Evolutionary conservation across 2,329 filamentous ascomycete species (phyloP), one percentile per base, ranked within the genome.

Genomic region (Hawksworthiomyces lignivorus): DNA sequence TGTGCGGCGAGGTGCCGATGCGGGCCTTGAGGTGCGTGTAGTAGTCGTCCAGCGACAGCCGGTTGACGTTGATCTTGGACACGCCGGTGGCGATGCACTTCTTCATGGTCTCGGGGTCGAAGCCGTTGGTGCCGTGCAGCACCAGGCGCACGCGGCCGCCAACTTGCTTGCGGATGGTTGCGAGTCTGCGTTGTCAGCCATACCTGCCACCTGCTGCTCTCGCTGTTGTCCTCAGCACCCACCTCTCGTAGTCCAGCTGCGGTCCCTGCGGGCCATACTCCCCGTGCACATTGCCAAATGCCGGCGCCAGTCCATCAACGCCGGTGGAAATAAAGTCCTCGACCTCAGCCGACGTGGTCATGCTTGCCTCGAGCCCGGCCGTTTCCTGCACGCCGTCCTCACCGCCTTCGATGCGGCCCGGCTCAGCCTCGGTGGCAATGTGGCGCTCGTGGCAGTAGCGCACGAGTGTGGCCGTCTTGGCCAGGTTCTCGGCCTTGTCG

Each of bases 381-480:
- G 77, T 80, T 51, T 83, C 78, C 19, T 69, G 68, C 3, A 83
- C 71, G 14, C 82, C 82, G 54, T 85, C 82, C 59, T 87, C 82
- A 0, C 80, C 60, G 35, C 60, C 60, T 54, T 84, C 80, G 47
- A 87, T 86, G 3, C 82, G 64, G 0, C 82, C 82, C 0, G 81
- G 81, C 54, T 87, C 82, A 0, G 81, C 82, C 56, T 87, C 82
- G 2, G 80, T 81, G 5, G 78, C 72, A 48, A 85, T 84, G 4
- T 79, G 78, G 31, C 73, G 68, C 50, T 64, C 75, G 55, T 83
- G 73, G 55, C 81, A 83, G 55, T 80, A 77, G 18, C 61, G 62
- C 7, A 78, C 77, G 38, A 85, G 62, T 50, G 83, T 76, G 38
- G 66, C 66, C 17, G 81, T 86, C 54, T 75, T 69, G 3, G 69